These are phyloP conservation scores for Solanum chiquidenum DNA, from an alignment of 257 asterid species.

Conservation along the genomic window DNA sequence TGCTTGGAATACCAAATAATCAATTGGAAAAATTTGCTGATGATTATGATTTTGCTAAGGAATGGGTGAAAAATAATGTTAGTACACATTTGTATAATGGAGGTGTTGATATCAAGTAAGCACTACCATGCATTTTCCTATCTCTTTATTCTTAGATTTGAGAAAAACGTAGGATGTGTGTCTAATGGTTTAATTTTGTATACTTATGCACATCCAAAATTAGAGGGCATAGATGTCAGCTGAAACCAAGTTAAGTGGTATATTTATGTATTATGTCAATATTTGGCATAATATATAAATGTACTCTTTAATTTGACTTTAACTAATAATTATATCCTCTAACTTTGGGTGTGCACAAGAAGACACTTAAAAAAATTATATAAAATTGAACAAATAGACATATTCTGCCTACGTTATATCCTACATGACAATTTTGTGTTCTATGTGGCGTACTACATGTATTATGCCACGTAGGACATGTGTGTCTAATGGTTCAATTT, in stretches of 20 bases:
- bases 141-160: background rate
- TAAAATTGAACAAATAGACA: background rate
- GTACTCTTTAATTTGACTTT: too few species aligned
- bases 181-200: too few species aligned
- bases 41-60: constrained; percentile 38
- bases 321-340: too few species aligned
- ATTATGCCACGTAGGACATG: background rate
- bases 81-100: constrained; percentile 32
- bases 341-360: too few species aligned
- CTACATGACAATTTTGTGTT: background rate
- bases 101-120: constrained; percentile 61
- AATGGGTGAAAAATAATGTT: constrained; percentile 57
- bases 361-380: background rate
- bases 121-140: background rate
- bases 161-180: too few species aligned
- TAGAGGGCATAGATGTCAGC: background rate
- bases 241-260: background rate
- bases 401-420: background rate
- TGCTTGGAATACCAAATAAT: constrained; percentile 76
- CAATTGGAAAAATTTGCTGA: constrained; percentile 28
- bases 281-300: background rate
- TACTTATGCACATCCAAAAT: too few species aligned
- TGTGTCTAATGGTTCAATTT: background rate
- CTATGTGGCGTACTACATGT: background rate
- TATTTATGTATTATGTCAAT: background rate